A percentile compares a stretch with the other conserved stretches of the same genome.
Conservation (phyloP, 2,329 filamentous ascomycete species). For the Colletotrichum sp. region DNA sequence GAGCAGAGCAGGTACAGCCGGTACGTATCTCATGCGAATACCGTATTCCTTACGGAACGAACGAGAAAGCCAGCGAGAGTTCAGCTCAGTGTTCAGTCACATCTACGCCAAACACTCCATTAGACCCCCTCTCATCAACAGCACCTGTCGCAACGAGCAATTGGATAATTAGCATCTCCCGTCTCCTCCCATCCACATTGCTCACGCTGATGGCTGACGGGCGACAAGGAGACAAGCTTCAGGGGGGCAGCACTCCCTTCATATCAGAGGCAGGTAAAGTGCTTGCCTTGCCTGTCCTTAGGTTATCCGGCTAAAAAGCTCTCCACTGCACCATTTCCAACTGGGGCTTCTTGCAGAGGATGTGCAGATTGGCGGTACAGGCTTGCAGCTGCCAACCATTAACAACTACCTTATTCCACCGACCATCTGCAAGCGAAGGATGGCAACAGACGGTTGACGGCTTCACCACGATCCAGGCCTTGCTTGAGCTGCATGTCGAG, state of each 20-base stretch:
- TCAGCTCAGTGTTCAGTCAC: background rate
- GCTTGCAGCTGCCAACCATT: slow-evolving; percentile 1
- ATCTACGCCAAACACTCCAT: background rate
- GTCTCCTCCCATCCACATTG: background rate
- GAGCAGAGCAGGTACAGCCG: background rate
- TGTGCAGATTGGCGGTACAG: background rate
- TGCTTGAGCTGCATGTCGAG: background rate
- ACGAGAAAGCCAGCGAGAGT: background rate
- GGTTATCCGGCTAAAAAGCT: background rate
- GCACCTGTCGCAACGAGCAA: background rate
- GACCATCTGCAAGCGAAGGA: background rate
- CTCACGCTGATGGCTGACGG: background rate
- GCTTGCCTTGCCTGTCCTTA: background rate
- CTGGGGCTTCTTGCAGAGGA: background rate
- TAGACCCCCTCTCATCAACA: background rate
- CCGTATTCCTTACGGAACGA: background rate
- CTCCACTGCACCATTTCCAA: background rate
- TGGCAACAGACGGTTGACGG: background rate
- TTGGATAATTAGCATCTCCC: background rate
- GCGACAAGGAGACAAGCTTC: background rate
- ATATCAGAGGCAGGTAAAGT: background rate
- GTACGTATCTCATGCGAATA: background rate
- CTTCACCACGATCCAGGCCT: slow-evolving; percentile 1
- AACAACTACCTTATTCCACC: background rate
- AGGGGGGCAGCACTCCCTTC: background rate